Percentiles rank a stretch among this genome's conserved stretches.
Conservation (phyloP, 2,329 filamentous ascomycete genomes). For the Cytospora leucostoma region DNA sequence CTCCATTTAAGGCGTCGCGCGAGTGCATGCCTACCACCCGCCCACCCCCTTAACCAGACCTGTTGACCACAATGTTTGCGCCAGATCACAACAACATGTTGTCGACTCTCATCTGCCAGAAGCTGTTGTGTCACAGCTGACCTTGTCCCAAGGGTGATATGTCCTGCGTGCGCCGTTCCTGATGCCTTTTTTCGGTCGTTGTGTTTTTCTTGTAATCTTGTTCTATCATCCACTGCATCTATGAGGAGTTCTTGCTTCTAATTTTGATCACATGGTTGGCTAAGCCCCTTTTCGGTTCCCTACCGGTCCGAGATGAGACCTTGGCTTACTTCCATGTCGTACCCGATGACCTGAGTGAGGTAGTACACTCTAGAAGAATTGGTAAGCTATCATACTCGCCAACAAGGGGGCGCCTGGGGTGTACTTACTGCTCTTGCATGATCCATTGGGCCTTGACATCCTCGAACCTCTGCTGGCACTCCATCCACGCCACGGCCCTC, state of each 20-base stretch:
- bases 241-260: conserved; percentile 10
- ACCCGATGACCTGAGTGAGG: conserved; percentile 54
- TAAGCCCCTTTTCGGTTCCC: conserved; percentile 20
- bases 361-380: conserved; percentile 47
- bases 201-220: conserved; percentile 12
- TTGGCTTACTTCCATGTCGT: conserved; percentile 54
- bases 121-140: conserved; percentile 17
- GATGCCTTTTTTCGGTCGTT: conserved; percentile 18
- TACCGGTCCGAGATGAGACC: conserved; percentile 47
- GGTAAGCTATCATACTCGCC: conserved; percentile 31
- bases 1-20: background rate
- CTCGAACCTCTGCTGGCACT: conserved; percentile 74
- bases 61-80: conserved; percentile 1
- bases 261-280: background rate
- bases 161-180: conserved; percentile 23
- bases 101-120: background rate
- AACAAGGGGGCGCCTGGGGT: background rate
- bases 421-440: conserved; percentile 74
- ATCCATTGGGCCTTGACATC: conserved; percentile 68
- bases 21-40: background rate
- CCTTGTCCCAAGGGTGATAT: conserved; percentile 9
- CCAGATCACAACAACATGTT: conserved; percentile 6
- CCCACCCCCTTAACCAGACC: background rate
- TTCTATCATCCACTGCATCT: conserved; percentile 12
- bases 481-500: conserved; percentile 68